phyloP scores from a whole-genome alignment of 495 filamentous ascomycete genomes.

The Tuber brumale region DNA sequence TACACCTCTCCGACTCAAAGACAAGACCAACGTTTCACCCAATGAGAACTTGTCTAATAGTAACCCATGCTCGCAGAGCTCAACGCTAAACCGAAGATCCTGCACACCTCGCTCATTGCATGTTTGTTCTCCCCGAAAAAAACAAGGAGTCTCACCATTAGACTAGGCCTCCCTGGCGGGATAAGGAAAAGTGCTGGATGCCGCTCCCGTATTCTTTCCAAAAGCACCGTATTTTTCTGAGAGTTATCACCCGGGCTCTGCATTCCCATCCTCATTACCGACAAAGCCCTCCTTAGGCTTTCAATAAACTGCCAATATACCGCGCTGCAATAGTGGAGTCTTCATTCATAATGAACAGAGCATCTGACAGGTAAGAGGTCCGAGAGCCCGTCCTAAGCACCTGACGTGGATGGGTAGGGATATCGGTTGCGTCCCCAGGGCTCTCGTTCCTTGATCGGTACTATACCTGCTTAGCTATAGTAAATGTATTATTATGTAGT shows the following conservation, averaged over 20 bases:
- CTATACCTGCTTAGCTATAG: neutral
- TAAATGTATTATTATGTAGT: neutral
- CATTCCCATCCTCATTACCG: neutral
- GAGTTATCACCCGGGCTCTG: neutral
- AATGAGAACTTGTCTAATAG: neutral
- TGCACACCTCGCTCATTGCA: neutral
- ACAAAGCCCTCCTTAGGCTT: neutral
- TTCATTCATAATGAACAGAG: neutral
- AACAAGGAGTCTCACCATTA: neutral
- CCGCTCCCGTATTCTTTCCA: neutral
- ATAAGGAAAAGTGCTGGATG: neutral
- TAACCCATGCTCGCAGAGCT: neutral
- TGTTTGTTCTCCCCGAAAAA: neutral
- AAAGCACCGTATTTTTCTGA: neutral
- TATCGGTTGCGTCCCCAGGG: no score
- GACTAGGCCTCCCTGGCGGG: neutral
- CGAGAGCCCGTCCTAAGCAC: neutral
- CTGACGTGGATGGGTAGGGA: neutral
- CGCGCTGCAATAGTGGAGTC: neutral
- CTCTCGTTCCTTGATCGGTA: neutral
- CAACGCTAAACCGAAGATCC: neutral
- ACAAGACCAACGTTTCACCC: neutral
- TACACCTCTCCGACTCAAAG: neutral
- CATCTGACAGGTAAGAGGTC: neutral
- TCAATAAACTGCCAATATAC: neutral